Percentiles rank a stretch among this genome's conserved stretches.
Evolutionary conservation across 257 asterid genomes (phyloP).

Genomic region (Rubia yunnanensis): DNA sequence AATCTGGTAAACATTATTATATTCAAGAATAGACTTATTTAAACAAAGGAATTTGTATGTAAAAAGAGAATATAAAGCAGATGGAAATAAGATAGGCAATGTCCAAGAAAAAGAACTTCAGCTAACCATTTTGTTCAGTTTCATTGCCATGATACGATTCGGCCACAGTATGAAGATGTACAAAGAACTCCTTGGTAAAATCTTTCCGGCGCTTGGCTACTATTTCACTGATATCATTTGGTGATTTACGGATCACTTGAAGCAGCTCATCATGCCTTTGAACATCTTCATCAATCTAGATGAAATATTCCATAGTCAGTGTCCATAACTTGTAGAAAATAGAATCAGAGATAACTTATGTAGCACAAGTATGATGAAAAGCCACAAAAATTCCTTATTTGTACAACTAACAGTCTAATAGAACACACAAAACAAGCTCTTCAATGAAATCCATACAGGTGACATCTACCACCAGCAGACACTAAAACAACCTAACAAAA

Average conservation of each 20-base stretch:
- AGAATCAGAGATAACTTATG: background rate
- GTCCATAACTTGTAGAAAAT: background rate
- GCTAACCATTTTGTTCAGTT: slow-evolving; percentile 72
- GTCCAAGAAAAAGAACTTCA: background rate
- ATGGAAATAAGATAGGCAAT: background rate
- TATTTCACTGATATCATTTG: slow-evolving; percentile 59
- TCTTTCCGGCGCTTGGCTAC: slow-evolving; percentile 86
- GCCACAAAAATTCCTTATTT: background rate
- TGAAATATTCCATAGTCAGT: slow-evolving; percentile 14
- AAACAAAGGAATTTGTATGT: background rate
- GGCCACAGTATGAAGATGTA: slow-evolving; percentile 68
- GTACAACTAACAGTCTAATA: background rate
- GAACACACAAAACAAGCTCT: background rate
- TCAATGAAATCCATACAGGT: background rate
- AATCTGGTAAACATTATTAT: background rate
- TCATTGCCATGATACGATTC: slow-evolving; percentile 70
- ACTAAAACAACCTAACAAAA: background rate
- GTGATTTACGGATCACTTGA: slow-evolving; percentile 45
- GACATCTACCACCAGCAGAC: background rate
- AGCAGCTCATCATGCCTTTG: slow-evolving; percentile 83
- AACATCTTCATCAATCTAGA: slow-evolving; percentile 74
- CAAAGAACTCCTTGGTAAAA: slow-evolving; percentile 87
- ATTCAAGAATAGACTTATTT: background rate
- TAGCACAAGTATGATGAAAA: background rate
- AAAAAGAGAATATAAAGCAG: too few species aligned